phyloP scores from a whole-genome alignment of 768 basidiomycete species.

The Rhodotorula kratochvilovae region DNA sequence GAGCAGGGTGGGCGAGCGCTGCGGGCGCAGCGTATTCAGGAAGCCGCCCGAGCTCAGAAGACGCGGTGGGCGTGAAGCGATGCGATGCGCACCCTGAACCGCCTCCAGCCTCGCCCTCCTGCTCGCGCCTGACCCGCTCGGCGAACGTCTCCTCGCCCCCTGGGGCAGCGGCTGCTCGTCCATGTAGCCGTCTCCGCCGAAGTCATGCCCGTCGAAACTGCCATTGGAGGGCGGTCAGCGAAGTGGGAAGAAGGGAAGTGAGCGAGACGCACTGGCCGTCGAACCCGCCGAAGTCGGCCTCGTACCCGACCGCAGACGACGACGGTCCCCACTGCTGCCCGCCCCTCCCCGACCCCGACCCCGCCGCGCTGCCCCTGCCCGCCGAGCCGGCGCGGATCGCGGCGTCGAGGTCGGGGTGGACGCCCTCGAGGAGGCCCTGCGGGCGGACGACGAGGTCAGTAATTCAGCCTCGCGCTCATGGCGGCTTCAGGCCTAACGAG shows the following conservation, averaged over 20 bases:
- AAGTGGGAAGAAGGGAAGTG: too few relatives aligned
- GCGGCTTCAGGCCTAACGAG: too few relatives aligned
- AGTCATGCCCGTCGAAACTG: conserved; percentile 17
- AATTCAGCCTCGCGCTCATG: not conserved
- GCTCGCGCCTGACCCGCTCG: conserved; percentile 21
- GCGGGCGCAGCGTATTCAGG: not conserved
- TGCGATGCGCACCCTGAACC: not conserved
- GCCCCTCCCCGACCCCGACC: not conserved
- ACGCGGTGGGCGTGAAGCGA: too few relatives aligned
- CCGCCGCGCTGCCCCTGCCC: not conserved
- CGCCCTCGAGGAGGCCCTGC: conserved; percentile 32
- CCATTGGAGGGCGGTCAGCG: too few relatives aligned
- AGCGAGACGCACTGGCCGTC: conserved; percentile 13
- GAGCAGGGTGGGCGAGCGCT: conserved; percentile 1
- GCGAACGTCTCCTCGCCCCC: conserved; percentile 5
- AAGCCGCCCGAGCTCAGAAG: too few relatives aligned
- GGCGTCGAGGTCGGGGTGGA: conserved; percentile 25
- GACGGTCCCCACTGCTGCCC: not conserved
- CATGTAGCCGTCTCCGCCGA: conserved; percentile 15
- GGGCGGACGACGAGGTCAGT: not conserved
- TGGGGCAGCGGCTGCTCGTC: not conserved
- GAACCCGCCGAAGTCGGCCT: not conserved
- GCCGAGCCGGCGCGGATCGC: conserved; percentile 3
- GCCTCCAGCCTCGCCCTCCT: conserved; percentile 5
- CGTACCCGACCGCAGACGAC: conserved; percentile 6